Evolutionary conservation across 179 eudicot genomes (phyloP).

Genomic region (Dionaea muscipula): DNA sequence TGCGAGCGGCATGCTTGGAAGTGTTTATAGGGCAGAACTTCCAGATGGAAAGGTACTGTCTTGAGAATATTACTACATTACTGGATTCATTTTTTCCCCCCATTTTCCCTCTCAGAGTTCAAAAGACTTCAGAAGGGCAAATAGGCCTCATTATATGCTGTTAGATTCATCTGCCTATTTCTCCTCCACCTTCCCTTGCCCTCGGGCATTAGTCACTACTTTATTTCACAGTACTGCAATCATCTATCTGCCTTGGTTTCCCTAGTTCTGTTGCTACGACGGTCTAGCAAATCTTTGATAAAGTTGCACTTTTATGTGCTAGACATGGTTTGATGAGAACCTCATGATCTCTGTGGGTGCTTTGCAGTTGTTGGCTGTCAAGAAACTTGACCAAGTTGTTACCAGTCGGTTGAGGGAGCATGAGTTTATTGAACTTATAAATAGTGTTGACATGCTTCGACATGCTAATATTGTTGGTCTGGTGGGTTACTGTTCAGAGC

Average conservation of each 20-base stretch:
- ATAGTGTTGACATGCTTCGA: constrained; percentile 39
- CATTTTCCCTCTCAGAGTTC: too few relatives aligned
- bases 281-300: too few relatives aligned
- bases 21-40: constrained; percentile 74
- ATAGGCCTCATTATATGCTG: too few relatives aligned
- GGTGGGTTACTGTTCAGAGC: constrained; percentile 66
- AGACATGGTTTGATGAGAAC: neutral
- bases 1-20: constrained; percentile 94
- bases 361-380: constrained; percentile 44
- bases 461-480: constrained; percentile 61
- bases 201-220: too few relatives aligned
- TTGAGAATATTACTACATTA: too few relatives aligned
- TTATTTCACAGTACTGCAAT: too few relatives aligned
- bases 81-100: too few relatives aligned
- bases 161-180: too few relatives aligned
- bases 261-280: too few relatives aligned
- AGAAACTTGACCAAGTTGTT: constrained; percentile 46
- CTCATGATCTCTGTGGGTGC: constrained; percentile 11
- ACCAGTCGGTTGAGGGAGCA: constrained; percentile 44
- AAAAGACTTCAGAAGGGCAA: too few relatives aligned
- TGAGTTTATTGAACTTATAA: constrained; percentile 53
- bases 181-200: too few relatives aligned
- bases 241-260: too few relatives aligned
- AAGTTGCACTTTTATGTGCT: neutral
- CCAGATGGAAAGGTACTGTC: constrained; percentile 66